Conservation (phyloP, 2,329 filamentous ascomycete species). For the Diplodia scrobiculata region DNA sequence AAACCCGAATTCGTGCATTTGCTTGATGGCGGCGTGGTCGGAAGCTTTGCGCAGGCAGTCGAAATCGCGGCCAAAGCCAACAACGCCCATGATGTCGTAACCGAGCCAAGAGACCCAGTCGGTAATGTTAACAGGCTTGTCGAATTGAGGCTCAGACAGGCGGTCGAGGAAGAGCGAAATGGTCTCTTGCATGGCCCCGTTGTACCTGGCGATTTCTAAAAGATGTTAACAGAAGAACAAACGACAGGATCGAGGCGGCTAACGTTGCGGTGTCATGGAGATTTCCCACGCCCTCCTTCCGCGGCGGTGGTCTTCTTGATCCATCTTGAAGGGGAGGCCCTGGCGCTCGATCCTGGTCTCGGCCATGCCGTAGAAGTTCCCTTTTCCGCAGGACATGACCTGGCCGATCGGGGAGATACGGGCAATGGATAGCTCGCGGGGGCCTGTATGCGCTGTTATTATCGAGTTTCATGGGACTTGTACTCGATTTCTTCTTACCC, state of each 20-base stretch:
- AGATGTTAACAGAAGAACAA: neutral
- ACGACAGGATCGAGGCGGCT: neutral
- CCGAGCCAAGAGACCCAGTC: conserved; percentile 45
- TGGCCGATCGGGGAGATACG: conserved; percentile 3
- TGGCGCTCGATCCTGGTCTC: conserved; percentile 34
- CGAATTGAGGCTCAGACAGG: neutral
- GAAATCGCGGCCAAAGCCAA: conserved; percentile 52
- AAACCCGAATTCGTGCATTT: conserved; percentile 40
- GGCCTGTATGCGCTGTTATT: neutral
- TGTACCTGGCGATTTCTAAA: conserved; percentile 8
- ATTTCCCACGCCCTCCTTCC: conserved; percentile 42
- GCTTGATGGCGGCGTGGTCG: conserved; percentile 48
- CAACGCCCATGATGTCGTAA: conserved; percentile 57
- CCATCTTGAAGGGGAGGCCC: conserved; percentile 35
- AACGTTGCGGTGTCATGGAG: conserved; percentile 38
- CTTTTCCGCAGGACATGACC: conserved; percentile 2
- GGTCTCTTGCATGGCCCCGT: neutral
- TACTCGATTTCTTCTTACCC: neutral
- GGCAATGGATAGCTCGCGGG: conserved; percentile 11
- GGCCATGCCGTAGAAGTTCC: conserved; percentile 14
- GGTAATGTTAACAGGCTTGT: neutral
- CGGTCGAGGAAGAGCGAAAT: conserved; percentile 8
- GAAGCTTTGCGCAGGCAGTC: conserved; percentile 47
- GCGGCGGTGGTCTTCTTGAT: conserved; percentile 38
- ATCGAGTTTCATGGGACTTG: neutral